Conservation (phyloP, 768 basidiomycete genomes). For the Lactarius akahatsu region DNA sequence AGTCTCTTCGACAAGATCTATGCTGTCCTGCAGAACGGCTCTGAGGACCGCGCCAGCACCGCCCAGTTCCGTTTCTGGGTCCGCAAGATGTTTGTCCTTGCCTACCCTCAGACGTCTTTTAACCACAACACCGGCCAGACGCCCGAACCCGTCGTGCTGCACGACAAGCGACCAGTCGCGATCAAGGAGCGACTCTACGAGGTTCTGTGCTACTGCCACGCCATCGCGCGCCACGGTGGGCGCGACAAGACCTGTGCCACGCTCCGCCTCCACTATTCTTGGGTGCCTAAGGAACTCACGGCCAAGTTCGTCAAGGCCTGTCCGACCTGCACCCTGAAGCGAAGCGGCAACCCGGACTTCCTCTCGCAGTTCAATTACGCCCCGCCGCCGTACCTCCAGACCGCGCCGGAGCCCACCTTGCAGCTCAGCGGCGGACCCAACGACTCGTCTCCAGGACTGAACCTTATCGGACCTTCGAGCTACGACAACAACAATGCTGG, state of each 20-base stretch:
- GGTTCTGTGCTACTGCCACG: conserved; percentile 72
- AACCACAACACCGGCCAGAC: conserved; percentile 1
- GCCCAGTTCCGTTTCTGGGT: conserved; percentile 32
- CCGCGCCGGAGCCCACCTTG: neutral
- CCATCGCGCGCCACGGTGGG: conserved; percentile 64
- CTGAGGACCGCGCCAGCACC: conserved; percentile 23
- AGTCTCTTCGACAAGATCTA: conserved; percentile 26
- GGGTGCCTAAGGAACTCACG: conserved; percentile 83
- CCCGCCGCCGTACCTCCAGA: neutral
- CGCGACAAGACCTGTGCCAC: conserved; percentile 74
- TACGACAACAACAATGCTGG: neutral
- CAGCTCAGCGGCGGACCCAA: conserved; percentile 16
- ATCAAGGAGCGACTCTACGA: conserved; percentile 77
- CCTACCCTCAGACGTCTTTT: conserved; percentile 28
- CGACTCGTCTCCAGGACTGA: conserved; percentile 18
- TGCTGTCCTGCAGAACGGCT: conserved; percentile 26
- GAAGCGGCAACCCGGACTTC: conserved; percentile 37
- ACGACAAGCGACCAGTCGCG: conserved; percentile 72
- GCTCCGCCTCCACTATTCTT: conserved; percentile 70
- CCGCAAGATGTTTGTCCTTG: conserved; percentile 30
- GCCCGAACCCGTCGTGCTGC: conserved; percentile 52
- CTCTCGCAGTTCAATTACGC: conserved; percentile 19
- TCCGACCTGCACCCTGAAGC: conserved; percentile 63
- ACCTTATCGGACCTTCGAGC: conserved; percentile 1
- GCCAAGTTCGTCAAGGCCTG: conserved; percentile 76